Conservation (phyloP, 2,329 filamentous ascomycete genomes). For the Hirsutella rhossiliensis region DNA sequence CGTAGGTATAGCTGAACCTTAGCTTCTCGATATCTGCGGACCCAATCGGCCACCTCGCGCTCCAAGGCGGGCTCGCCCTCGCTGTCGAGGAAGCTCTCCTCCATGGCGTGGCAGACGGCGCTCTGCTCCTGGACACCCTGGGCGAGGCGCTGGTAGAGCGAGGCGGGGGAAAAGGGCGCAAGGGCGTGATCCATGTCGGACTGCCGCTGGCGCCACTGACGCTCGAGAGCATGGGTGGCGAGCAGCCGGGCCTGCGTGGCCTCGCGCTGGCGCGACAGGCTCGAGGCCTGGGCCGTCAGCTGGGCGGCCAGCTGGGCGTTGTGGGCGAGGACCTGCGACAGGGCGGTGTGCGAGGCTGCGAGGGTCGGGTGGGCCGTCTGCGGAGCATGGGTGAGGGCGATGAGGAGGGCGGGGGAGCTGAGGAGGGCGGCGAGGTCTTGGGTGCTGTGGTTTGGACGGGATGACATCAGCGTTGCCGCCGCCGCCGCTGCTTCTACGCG, state of each 20-base stretch:
- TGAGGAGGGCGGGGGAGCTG: constrained; percentile 51
- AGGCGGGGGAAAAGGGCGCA: constrained; percentile 73
- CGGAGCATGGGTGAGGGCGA: constrained; percentile 59
- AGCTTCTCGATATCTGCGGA: constrained; percentile 68
- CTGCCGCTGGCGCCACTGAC: constrained; percentile 86
- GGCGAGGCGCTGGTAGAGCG: constrained; percentile 70
- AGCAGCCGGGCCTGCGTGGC: constrained; percentile 72
- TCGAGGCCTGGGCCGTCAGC: constrained; percentile 46
- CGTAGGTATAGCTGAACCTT: constrained; percentile 68
- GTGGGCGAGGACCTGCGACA: constrained; percentile 53
- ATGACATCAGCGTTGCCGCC: neutral
- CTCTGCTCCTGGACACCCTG: constrained; percentile 77
- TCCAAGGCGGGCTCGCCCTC: constrained; percentile 47
- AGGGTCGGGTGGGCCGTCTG: constrained; percentile 62
- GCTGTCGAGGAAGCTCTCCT: constrained; percentile 81
- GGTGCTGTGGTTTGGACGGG: constrained; percentile 39
- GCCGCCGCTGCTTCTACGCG: neutral
- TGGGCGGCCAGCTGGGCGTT: constrained; percentile 61
- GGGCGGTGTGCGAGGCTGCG: constrained; percentile 47
- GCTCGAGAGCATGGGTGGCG: constrained; percentile 72
- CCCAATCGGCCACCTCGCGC: constrained; percentile 76
- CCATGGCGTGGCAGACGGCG: constrained; percentile 63
- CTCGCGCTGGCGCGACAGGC: constrained; percentile 48
- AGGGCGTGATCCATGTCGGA: constrained; percentile 78
- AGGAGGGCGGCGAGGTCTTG: constrained; percentile 65